A percentile compares a stretch with the other conserved stretches of the same genome.
phyloP scores from a whole-genome alignment of 2,329 filamentous ascomycete genomes.

The Botryotinia convoluta region DNA sequence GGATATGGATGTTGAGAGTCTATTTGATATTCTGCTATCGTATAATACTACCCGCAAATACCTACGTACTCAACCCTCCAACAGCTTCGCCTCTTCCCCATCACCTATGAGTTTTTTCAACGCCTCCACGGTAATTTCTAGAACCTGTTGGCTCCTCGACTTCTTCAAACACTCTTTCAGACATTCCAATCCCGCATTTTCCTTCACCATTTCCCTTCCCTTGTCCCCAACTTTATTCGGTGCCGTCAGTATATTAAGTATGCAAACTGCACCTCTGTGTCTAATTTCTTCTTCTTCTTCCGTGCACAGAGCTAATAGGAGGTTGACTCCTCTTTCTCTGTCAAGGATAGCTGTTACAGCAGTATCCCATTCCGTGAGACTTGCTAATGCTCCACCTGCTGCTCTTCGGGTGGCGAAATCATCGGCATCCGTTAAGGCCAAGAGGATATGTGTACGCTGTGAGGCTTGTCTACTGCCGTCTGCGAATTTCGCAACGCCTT shows the following conservation, averaged over 20 bases:
- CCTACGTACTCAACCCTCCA: slow-evolving; percentile 3
- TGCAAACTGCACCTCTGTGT: slow-evolving; percentile 70
- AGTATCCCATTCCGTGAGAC: slow-evolving; percentile 74
- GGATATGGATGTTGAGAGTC: background rate
- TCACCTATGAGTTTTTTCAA: slow-evolving; percentile 52
- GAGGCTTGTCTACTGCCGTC: slow-evolving; percentile 65
- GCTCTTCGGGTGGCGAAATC: slow-evolving; percentile 76
- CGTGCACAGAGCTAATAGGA: slow-evolving; percentile 76
- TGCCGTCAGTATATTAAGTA: slow-evolving; percentile 69
- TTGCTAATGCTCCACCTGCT: slow-evolving; percentile 84
- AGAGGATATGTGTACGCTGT: slow-evolving; percentile 75
- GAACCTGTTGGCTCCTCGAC: slow-evolving; percentile 64
- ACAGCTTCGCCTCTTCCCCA: background rate
- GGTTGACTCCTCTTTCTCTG: slow-evolving; percentile 67
- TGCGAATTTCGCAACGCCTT: slow-evolving; percentile 67
- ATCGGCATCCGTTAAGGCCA: slow-evolving; percentile 84
- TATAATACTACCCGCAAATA: background rate
- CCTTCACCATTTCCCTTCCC: slow-evolving; percentile 59
- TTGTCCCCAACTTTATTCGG: slow-evolving; percentile 63
- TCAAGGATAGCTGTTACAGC: slow-evolving; percentile 70
- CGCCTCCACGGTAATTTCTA: slow-evolving; percentile 69
- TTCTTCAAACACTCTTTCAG: slow-evolving; percentile 69
- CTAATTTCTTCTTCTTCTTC: slow-evolving; percentile 69
- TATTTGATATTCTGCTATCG: background rate
- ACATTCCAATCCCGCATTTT: slow-evolving; percentile 61